phyloP scores from a whole-genome alignment of 306 rosid genomes.

The Cercis canadensis region DNA sequence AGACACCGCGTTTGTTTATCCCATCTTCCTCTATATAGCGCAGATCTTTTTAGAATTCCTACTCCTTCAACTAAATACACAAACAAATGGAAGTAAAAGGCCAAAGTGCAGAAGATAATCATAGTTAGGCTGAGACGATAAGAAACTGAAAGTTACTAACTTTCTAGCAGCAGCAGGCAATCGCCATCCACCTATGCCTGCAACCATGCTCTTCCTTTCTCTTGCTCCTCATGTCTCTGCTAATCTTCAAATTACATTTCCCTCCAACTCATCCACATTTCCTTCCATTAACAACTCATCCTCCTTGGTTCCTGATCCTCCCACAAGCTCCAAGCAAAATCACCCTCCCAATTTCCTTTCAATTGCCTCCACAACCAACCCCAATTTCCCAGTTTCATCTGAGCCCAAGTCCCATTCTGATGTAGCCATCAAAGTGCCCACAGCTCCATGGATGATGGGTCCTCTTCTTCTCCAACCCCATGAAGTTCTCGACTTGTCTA shows the following conservation, averaged over 20 bases:
- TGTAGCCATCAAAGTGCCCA: slow-evolving; percentile 54
- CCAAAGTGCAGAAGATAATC: no score
- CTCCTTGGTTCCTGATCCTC: slow-evolving; percentile 43
- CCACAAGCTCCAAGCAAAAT: slow-evolving; percentile 32
- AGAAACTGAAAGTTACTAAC: no score
- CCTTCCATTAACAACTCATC: slow-evolving; percentile 46
- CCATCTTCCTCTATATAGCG: no score
- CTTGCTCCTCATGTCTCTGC: slow-evolving; percentile 38
- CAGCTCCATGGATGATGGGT: slow-evolving; percentile 84
- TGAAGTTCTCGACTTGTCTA: slow-evolving; percentile 53
- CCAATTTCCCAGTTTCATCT: slow-evolving; percentile 3
- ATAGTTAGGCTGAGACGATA: no score
- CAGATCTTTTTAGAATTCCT: no score
- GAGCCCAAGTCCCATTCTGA: slow-evolving; percentile 41
- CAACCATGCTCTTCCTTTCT: slow-evolving; percentile 41
- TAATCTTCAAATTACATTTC: neutral
- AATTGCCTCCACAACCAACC: slow-evolving; percentile 30
- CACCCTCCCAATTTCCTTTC: slow-evolving; percentile 29
- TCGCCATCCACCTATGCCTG: slow-evolving; percentile 33
- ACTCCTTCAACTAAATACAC: no score
- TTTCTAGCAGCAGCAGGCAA: neutral
- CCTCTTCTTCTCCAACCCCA: slow-evolving; percentile 67
- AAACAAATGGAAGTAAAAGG: no score
- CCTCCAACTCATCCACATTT: slow-evolving; percentile 17
- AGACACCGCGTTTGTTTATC: no score